phyloP scores from a whole-genome alignment of 192 early-diverging fungal genomes.

The Chytriomyces confervae region DNA sequence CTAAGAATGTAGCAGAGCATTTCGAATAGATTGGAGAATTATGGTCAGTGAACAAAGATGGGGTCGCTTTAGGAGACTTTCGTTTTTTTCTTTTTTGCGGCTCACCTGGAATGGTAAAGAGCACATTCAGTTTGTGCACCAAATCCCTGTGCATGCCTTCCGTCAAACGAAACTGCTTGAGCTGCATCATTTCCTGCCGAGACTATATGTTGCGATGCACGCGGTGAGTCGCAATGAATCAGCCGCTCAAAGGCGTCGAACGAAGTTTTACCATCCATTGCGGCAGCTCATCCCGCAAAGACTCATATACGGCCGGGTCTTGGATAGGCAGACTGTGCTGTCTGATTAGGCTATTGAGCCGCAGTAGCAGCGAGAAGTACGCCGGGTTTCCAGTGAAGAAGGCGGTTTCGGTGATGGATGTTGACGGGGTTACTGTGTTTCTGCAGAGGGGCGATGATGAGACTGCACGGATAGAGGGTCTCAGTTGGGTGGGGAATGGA shows the following conservation, averaged over 20 bases:
- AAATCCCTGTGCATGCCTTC: conserved; percentile 42
- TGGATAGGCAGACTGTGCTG: conserved; percentile 41
- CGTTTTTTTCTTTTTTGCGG: background rate
- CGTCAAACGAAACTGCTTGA: conserved; percentile 39
- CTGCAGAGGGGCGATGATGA: background rate
- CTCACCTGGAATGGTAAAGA: conserved; percentile 44
- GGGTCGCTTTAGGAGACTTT: too few relatives aligned
- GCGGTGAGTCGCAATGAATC: conserved; percentile 33
- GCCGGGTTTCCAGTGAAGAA: conserved; percentile 89
- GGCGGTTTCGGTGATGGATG: conserved; percentile 66
- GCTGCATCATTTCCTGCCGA: conserved; percentile 32
- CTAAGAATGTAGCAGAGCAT: background rate
- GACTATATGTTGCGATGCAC: conserved; percentile 10
- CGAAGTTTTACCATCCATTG: conserved; percentile 33
- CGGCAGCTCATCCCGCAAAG: background rate
- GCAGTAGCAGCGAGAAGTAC: conserved; percentile 77
- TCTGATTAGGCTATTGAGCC: conserved; percentile 63
- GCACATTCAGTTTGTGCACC: conserved; percentile 52
- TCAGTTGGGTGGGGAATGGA: too few relatives aligned
- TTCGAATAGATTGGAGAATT: background rate
- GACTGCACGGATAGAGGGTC: background rate
- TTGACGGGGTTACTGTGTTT: background rate
- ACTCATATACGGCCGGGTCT: conserved; percentile 19
- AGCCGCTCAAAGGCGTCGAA: conserved; percentile 22
- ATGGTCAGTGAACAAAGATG: too few relatives aligned